phyloP scores from a whole-genome alignment of 2,329 filamentous ascomycete genomes.

The Fusarium napiforme region DNA sequence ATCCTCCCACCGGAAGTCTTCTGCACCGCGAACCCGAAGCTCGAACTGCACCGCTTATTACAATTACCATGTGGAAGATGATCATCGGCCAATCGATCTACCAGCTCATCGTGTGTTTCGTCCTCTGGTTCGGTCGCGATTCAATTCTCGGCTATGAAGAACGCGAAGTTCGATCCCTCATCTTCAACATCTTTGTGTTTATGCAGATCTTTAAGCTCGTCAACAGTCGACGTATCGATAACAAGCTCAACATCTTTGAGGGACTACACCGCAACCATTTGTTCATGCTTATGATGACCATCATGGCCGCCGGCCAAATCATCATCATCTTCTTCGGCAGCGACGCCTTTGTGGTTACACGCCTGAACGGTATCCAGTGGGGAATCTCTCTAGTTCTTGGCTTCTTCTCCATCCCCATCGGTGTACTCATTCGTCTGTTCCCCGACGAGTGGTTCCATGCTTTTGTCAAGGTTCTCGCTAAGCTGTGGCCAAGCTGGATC shows the following conservation, averaged over 20 bases:
- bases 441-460: constrained; percentile 68
- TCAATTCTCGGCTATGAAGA: constrained; percentile 60
- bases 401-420: constrained; percentile 77
- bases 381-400: constrained; percentile 82
- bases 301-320: constrained; percentile 44
- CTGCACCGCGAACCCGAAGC: constrained; percentile 63
- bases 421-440: constrained; percentile 78
- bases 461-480: constrained; percentile 14
- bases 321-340: constrained; percentile 53
- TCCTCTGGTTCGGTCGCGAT: constrained; percentile 68
- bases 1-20: constrained; percentile 67
- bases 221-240: constrained; percentile 77
- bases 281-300: constrained; percentile 45
- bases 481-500: constrained; percentile 35
- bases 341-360: constrained; percentile 74
- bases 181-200: constrained; percentile 78
- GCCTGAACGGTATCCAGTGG: constrained; percentile 78
- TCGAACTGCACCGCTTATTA: constrained; percentile 79
- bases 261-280: constrained; percentile 56
- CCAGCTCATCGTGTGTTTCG: constrained; percentile 67
- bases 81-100: constrained; percentile 70
- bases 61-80: constrained; percentile 75
- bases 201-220: constrained; percentile 78
- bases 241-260: constrained; percentile 89
- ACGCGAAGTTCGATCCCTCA: constrained; percentile 61